These are phyloP conservation scores for Talaromyces pinophilus DNA, from an alignment of 2,329 filamentous ascomycete species.

Conservation along the genomic window DNA sequence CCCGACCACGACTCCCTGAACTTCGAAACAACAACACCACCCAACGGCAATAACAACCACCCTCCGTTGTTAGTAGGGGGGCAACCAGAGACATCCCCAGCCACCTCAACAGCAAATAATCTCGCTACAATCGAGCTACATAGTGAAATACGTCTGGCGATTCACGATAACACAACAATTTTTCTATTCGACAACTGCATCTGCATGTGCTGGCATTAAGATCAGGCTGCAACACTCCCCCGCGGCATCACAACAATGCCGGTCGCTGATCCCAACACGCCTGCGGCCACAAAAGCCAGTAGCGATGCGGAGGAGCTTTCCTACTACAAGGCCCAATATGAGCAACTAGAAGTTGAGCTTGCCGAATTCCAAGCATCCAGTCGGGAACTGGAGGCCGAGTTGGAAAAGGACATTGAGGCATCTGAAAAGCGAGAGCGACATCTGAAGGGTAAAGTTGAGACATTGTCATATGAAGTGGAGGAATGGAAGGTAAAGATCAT, in stretches of 20 bases:
- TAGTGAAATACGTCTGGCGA: not conserved
- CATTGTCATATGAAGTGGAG: conserved; percentile 82
- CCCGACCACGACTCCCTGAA: conserved; percentile 14
- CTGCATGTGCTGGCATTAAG: conserved; percentile 18
- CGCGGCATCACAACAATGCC: conserved; percentile 37
- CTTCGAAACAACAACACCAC: conserved; percentile 10
- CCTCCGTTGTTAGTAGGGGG: not conserved
- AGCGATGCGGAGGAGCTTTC: conserved; percentile 67
- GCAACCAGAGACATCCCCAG: not conserved
- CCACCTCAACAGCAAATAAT: not conserved
- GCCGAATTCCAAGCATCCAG: conserved; percentile 92
- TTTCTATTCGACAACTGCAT: not conserved
- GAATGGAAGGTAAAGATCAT: conserved; percentile 89
- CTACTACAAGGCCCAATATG: conserved; percentile 97
- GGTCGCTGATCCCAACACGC: conserved; percentile 40
- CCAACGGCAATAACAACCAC: not conserved
- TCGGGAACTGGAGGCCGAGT: conserved; percentile 87
- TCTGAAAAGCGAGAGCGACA: conserved; percentile 89
- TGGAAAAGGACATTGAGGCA: conserved; percentile 94
- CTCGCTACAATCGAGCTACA: not conserved
- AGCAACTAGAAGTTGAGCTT: conserved; percentile 85
- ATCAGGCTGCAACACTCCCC: conserved; percentile 7
- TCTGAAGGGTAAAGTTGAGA: conserved; percentile 84
- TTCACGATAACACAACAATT: not conserved
- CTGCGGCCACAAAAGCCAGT: conserved; percentile 39